phyloP scores from a whole-genome alignment of 2,329 filamentous ascomycete genomes.

The Pseudogymnoascus sp. region DNA sequence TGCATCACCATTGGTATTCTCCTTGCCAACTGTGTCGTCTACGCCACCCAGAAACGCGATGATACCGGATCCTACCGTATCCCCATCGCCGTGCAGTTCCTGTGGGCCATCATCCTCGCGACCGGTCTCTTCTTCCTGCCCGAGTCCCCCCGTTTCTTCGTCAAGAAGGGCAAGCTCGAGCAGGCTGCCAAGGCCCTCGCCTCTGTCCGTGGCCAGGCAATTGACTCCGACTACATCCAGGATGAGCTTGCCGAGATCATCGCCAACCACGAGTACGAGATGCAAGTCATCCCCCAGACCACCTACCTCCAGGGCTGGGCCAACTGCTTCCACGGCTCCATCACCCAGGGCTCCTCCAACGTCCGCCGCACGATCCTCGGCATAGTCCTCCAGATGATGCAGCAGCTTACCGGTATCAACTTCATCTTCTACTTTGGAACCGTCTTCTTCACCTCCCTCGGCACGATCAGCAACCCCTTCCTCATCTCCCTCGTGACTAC shows the following conservation, averaged over 20 bases:
- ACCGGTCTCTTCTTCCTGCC: slow-evolving; percentile 67
- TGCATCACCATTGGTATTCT: slow-evolving; percentile 73
- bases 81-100: slow-evolving; percentile 71
- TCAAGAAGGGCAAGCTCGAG: slow-evolving; percentile 66
- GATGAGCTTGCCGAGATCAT: slow-evolving; percentile 75
- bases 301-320: slow-evolving; percentile 64
- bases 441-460: slow-evolving; percentile 72
- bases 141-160: slow-evolving; percentile 77
- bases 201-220: slow-evolving; percentile 65
- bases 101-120: slow-evolving; percentile 70
- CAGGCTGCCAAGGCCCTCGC: slow-evolving; percentile 55
- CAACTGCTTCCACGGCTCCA: slow-evolving; percentile 59
- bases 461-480: slow-evolving; percentile 49
- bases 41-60: slow-evolving; percentile 55
- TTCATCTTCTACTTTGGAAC: slow-evolving; percentile 87
- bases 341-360: slow-evolving; percentile 58
- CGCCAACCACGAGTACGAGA: slow-evolving; percentile 81
- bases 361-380: slow-evolving; percentile 65
- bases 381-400: slow-evolving; percentile 75
- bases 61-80: slow-evolving; percentile 70
- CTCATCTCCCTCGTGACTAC: slow-evolving; percentile 53
- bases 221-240: slow-evolving; percentile 66
- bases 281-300: slow-evolving; percentile 54
- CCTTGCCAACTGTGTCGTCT: slow-evolving; percentile 66
- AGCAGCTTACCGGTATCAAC: slow-evolving; percentile 76